A percentile compares a stretch with the other conserved stretches of the same genome.
phyloP scores from a whole-genome alignment of 1,139 yeast species.

The Yamadazyma atmosphaerica region DNA sequence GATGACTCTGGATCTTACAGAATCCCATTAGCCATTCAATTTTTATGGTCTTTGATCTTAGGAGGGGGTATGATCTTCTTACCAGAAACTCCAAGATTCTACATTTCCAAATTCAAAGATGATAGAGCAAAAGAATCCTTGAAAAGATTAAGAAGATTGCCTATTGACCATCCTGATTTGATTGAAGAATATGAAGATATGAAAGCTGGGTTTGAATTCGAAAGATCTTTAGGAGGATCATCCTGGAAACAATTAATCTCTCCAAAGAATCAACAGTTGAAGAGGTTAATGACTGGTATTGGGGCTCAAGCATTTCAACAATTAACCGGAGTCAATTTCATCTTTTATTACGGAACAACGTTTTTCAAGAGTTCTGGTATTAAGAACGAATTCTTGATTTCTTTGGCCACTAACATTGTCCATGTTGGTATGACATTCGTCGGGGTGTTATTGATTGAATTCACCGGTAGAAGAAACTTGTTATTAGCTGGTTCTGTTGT shows the following conservation, averaged over 20 bases:
- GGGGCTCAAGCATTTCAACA: constrained; percentile 55
- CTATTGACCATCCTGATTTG: constrained; percentile 38
- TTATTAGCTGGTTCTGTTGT: constrained; percentile 54
- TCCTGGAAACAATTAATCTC: constrained; percentile 35
- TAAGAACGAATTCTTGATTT: constrained; percentile 29
- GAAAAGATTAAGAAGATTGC: constrained; percentile 31
- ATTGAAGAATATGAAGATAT: constrained; percentile 37
- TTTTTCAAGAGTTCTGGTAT: constrained; percentile 61
- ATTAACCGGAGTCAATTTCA: constrained; percentile 71
- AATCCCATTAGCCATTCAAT: constrained; percentile 58
- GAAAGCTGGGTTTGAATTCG: constrained; percentile 36
- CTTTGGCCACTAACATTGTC: constrained; percentile 36
- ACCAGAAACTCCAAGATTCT: constrained; percentile 81
- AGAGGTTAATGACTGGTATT: constrained; percentile 35
- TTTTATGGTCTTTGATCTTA: constrained; percentile 38
- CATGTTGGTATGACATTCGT: constrained; percentile 36
- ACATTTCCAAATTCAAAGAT: constrained; percentile 50
- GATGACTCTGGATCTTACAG: constrained; percentile 59
- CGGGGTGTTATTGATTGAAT: constrained; percentile 34
- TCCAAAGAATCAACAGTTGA: constrained; percentile 30
- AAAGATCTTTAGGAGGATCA: constrained; percentile 26
- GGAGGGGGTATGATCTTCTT: constrained; percentile 56
- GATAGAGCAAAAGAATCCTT: constrained; percentile 54
- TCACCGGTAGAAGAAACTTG: constrained; percentile 35
- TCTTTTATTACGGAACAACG: constrained; percentile 66